Conservation (phyloP, 805 yeast genomes). For the Dipodascus geniculatus region DNA sequence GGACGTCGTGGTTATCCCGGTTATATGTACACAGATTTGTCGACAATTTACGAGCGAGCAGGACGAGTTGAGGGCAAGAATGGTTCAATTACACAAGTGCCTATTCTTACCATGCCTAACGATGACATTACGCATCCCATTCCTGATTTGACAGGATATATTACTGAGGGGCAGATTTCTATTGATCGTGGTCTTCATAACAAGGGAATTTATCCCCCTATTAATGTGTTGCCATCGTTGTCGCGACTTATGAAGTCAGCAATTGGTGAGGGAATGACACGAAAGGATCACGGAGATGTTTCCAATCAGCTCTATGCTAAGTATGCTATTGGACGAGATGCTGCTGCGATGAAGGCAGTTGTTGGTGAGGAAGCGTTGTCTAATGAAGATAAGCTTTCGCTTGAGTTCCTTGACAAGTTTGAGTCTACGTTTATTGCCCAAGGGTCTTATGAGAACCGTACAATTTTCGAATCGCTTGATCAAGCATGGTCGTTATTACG, state of each 20-base stretch:
- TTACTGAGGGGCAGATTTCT: conserved; percentile 97
- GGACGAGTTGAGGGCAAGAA: conserved; percentile 99
- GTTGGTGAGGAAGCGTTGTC: conserved; percentile 99
- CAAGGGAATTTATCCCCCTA: conserved; percentile 98
- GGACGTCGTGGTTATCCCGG: conserved; percentile 99
- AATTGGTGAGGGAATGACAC: conserved; percentile 99
- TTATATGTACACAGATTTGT: conserved; percentile 99
- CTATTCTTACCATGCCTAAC: conserved; percentile 98
- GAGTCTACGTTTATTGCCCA: conserved; percentile 92
- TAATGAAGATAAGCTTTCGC: conserved; percentile 91
- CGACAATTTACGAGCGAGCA: conserved; percentile 98
- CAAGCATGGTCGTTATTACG: conserved; percentile 97
- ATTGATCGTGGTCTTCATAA: conserved; percentile 93
- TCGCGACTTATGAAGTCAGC: conserved; percentile 99
- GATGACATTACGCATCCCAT: conserved; percentile 99
- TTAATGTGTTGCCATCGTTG: conserved; percentile 93
- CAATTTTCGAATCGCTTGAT: conserved; percentile 88
- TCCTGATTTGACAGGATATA: conserved; percentile 99
- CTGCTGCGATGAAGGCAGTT: conserved; percentile 99
- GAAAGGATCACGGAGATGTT: conserved; percentile 99
- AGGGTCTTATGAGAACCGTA: conserved; percentile 95
- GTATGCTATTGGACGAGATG: conserved; percentile 99
- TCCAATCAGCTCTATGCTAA: conserved; percentile 98
- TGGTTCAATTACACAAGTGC: conserved; percentile 98
- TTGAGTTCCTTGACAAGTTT: conserved; percentile 95